A percentile compares a stretch with the other conserved stretches of the same genome.
Conservation (phyloP, 352 stramenopile genomes). For the Elongisporangium prolatum region DNA sequence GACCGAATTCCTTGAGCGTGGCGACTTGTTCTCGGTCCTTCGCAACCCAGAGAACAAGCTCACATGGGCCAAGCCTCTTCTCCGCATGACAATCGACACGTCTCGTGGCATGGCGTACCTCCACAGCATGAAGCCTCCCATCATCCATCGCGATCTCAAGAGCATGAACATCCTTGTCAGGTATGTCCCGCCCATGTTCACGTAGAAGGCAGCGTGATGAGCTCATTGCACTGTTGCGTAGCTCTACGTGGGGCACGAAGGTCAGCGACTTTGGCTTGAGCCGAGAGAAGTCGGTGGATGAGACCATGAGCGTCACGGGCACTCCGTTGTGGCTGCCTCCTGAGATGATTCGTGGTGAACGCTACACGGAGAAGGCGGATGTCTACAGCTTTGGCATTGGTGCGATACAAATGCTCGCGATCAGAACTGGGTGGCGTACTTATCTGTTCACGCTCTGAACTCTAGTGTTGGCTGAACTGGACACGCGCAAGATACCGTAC, state of each 20-base stretch:
- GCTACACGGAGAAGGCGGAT: conserved; percentile 86
- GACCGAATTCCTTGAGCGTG: conserved; percentile 82
- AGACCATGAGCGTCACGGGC: conserved; percentile 91
- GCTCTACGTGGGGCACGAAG: conserved; percentile 87
- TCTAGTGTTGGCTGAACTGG: conserved; percentile 78
- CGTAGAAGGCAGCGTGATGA: neutral
- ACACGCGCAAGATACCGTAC: conserved; percentile 86
- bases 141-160: conserved; percentile 99
- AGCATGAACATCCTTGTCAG: conserved; percentile 89
- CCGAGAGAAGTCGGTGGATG: conserved; percentile 93
- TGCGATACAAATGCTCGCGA: conserved; percentile 17
- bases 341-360: conserved; percentile 87
- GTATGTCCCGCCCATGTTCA: conserved; percentile 13
- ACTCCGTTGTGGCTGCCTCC: conserved; percentile 81
- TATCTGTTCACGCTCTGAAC: neutral
- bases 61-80: conserved; percentile 81
- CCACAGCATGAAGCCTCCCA: conserved; percentile 95
- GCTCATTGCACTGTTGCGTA: conserved; percentile 12
- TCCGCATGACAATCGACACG: conserved; percentile 88
- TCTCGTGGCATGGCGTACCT: conserved; percentile 97
- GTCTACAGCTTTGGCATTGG: conserved; percentile 88
- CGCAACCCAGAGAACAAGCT: conserved; percentile 77
- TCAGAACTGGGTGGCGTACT: conserved; percentile 2
- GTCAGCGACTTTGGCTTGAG: conserved; percentile 98
- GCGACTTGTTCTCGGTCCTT: conserved; percentile 78